Evolutionary conservation across 73 alveolate genomes (phyloP).

Genomic region (Paramecium sonneborni): DNA sequence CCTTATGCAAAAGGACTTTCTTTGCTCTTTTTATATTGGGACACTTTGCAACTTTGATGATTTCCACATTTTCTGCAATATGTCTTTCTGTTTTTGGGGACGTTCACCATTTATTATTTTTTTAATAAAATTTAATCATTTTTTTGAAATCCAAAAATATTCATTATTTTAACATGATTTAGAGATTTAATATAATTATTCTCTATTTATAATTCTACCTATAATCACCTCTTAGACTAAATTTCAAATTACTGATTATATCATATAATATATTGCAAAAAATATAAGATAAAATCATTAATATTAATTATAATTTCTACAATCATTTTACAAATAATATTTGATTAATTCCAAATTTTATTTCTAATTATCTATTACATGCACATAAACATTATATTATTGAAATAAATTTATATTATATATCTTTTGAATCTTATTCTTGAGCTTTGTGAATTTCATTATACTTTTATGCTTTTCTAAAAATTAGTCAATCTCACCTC

Average conservation of each 20-base stretch:
- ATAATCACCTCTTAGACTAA: background rate
- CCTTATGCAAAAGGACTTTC: constrained; percentile 84
- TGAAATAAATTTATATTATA: too few species aligned
- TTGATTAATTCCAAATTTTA: background rate
- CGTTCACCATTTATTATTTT: constrained; percentile 73
- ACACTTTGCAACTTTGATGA: constrained; percentile 83
- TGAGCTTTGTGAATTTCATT: background rate
- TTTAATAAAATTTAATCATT: constrained; percentile 23
- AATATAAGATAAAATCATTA: background rate
- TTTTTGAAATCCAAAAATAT: background rate
- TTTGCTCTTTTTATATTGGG: constrained; percentile 89
- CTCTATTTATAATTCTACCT: background rate
- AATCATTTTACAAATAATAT: too few species aligned
- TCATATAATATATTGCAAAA: background rate
- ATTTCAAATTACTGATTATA: background rate
- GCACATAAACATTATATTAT: background rate
- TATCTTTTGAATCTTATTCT: background rate
- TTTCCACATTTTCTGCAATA: constrained; percentile 81
- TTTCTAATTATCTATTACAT: background rate
- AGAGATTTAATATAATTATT: background rate
- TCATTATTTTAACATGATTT: background rate
- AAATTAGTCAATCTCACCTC: background rate
- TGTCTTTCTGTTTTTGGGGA: constrained; percentile 86
- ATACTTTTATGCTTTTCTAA: background rate
- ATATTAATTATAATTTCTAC: background rate